These are phyloP conservation scores for Fraxinus greggii DNA, from an alignment of 305 asterid genomes.

Conservation along the genomic window DNA sequence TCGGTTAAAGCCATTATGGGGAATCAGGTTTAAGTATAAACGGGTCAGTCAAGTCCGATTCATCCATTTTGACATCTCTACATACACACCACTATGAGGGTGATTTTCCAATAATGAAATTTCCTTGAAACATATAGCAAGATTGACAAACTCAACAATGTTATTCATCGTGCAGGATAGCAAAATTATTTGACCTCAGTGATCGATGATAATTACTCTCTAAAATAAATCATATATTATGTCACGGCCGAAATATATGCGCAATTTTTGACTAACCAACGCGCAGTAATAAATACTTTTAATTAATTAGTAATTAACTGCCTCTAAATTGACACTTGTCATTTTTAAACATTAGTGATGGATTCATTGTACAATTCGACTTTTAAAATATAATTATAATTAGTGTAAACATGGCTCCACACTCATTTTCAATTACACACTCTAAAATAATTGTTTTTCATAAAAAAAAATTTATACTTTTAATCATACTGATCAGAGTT, in stretches of 20 bases:
- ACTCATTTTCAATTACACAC: no score
- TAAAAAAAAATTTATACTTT: no score
- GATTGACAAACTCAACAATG: neutral
- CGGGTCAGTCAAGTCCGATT: no score
- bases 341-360: neutral
- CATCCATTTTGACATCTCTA: no score
- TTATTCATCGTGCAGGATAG: neutral
- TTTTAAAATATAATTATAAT: neutral
- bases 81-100: neutral
- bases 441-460: no score
- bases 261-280: neutral
- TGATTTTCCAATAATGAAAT: no score
- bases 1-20: no score
- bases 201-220: neutral
- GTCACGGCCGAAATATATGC: conserved; percentile 5
- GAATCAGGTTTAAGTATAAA: no score
- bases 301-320: neutral
- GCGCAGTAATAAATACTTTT: neutral
- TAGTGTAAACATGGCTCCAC: no score
- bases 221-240: neutral
- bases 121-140: no score
- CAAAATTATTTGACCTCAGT: neutral
- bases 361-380: neutral
- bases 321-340: neutral
- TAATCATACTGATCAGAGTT: no score